phyloP scores from a whole-genome alignment of 768 basidiomycete genomes.

The Lanmaoa pseudosensibilis region DNA sequence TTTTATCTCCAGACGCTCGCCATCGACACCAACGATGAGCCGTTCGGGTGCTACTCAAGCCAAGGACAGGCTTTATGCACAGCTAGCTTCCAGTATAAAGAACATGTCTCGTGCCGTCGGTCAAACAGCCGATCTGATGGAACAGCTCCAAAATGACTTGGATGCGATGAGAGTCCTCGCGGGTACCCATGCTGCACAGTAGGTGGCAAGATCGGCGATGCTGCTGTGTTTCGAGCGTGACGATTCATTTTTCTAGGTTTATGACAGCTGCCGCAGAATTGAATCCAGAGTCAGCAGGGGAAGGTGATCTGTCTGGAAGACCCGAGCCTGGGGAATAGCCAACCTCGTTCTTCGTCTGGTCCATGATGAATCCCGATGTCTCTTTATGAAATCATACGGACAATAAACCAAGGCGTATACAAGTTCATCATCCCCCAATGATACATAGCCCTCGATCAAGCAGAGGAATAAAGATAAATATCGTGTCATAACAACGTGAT shows the following conservation, averaged over 20 bases:
- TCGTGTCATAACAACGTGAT: not conserved
- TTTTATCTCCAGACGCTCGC: not conserved
- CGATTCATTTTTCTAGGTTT: constrained; percentile 36
- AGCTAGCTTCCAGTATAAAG: constrained; percentile 67
- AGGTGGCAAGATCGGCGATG: constrained; percentile 25
- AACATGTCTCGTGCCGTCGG: constrained; percentile 66
- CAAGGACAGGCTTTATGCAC: constrained; percentile 79
- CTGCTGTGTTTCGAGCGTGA: not conserved
- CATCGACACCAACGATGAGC: constrained; percentile 14
- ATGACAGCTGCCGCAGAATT: constrained; percentile 51
- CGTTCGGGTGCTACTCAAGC: constrained; percentile 63
- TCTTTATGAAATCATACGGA: not conserved
- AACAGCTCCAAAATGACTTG: constrained; percentile 71
- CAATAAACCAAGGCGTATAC: not conserved
- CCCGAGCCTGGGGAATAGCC: constrained; percentile 12
- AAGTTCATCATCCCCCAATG: not conserved
- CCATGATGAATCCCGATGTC: not conserved
- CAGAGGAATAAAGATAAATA: not conserved
- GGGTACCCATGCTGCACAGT: constrained; percentile 82
- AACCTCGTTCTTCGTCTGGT: not conserved
- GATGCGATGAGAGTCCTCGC: constrained; percentile 79
- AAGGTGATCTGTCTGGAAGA: constrained; percentile 9
- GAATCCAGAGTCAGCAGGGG: constrained; percentile 31
- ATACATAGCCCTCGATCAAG: not conserved
- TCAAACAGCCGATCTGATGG: constrained; percentile 76